A percentile compares a stretch with the other conserved stretches of the same genome.
Conservation (phyloP, 2,329 filamentous ascomycete species). For the Meredithiella fracta region DNA sequence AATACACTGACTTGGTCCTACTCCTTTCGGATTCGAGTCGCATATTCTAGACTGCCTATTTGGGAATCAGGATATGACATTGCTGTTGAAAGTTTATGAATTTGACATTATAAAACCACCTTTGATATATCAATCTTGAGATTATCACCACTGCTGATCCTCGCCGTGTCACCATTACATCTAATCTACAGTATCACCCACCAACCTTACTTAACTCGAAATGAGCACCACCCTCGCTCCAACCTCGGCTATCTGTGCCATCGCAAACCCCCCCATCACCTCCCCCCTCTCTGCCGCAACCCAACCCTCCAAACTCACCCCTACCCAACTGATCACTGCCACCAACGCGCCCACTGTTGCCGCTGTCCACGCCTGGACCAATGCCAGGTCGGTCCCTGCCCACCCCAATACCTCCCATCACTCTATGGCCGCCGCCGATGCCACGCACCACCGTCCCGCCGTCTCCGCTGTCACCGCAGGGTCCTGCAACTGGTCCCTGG, state of each 20-base stretch:
- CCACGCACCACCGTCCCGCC: slow-evolving; percentile 1
- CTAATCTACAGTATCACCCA: too few relatives aligned
- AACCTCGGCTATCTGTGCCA: too few relatives aligned
- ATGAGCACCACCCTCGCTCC: too few relatives aligned
- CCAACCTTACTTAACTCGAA: too few relatives aligned
- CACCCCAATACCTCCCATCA: slow-evolving; percentile 31
- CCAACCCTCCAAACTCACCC: background rate
- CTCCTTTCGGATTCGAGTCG: too few relatives aligned
- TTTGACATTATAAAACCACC: too few relatives aligned
- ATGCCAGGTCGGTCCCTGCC: slow-evolving; percentile 35
- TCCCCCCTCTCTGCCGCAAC: background rate
- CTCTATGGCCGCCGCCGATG: slow-evolving; percentile 30
- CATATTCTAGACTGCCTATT: too few relatives aligned
- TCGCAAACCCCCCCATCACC: background rate
- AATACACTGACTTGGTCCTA: too few relatives aligned
- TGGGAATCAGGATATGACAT: too few relatives aligned
- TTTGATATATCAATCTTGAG: background rate
- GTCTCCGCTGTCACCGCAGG: background rate
- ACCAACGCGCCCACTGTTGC: slow-evolving; percentile 40
- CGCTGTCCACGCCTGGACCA: slow-evolving; percentile 52
- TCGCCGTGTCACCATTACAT: too few relatives aligned
- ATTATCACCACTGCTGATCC: background rate
- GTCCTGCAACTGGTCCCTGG: background rate
- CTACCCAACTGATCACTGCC: background rate
- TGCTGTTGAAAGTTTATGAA: too few relatives aligned